Percentiles rank a stretch among this genome's conserved stretches.
These are phyloP conservation scores for Eimeria brunetti DNA, from an alignment of 169 alveolate genomes.

Conservation along the genomic window DNA sequence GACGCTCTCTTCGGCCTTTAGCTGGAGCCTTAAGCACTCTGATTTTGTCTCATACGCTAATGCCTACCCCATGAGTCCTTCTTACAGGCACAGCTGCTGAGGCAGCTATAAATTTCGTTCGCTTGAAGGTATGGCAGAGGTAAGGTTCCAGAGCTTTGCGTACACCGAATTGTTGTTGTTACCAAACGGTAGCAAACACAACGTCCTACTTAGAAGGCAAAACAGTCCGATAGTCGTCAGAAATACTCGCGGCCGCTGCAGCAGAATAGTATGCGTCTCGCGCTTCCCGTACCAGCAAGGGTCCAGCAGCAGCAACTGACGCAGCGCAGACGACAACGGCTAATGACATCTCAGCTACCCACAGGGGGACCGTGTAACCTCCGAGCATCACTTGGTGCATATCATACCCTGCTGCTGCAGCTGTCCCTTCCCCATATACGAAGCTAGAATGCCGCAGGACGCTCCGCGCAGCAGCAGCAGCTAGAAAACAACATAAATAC, in stretches of 20 bases:
- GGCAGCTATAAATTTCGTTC: not conserved
- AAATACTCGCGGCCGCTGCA: not conserved
- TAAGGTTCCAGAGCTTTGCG: not conserved
- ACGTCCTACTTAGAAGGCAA: not conserved
- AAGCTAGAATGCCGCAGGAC: constrained; percentile 5
- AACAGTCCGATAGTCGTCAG: not conserved
- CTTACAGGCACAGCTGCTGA: not conserved
- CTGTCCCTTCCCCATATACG: not conserved
- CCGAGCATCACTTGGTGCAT: constrained; percentile 35
- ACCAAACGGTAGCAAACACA: not conserved
- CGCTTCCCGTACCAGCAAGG: constrained; percentile 10
- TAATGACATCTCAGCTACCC: constrained; percentile 39
- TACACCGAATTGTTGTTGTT: not conserved
- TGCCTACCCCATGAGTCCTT: not conserved
- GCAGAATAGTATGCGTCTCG: constrained; percentile 15
- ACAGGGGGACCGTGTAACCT: not conserved
- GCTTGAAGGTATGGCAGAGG: not conserved
- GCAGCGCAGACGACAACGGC: constrained; percentile 18
- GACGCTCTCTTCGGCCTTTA: not conserved
- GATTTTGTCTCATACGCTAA: not conserved
- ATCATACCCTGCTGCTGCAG: constrained; percentile 1
- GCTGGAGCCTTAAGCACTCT: not conserved
- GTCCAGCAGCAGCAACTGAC: constrained; percentile 23
- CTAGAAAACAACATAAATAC: constrained; percentile 17
- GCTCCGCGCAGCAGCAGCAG: constrained; percentile 33